Conservation (phyloP, 1,284 basidiomycete species). For the Malassezia psittaci region DNA sequence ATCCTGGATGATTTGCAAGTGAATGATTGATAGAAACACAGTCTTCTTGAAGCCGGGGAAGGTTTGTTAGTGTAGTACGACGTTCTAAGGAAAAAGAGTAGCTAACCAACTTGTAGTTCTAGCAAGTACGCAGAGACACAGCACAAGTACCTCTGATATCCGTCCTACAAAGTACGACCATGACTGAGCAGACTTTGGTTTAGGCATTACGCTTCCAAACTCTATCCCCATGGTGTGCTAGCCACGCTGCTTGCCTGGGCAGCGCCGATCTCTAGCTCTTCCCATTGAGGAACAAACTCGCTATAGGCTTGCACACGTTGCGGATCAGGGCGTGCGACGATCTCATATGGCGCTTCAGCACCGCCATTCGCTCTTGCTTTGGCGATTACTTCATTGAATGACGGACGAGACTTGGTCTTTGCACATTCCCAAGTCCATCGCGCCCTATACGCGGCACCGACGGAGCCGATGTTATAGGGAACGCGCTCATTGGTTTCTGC, state of each 20-base stretch:
- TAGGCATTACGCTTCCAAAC: neutral
- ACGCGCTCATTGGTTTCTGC: constrained; percentile 8
- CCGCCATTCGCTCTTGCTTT: neutral
- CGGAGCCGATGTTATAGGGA: constrained; percentile 41
- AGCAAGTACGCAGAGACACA: too few relatives aligned
- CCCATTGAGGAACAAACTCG: constrained; percentile 3
- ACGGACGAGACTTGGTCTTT: neutral
- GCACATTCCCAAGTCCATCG: constrained; percentile 31
- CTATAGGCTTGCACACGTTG: neutral
- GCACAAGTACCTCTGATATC: too few relatives aligned
- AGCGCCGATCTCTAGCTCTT: constrained; percentile 4
- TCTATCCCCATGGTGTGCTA: neutral
- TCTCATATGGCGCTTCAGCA: neutral
- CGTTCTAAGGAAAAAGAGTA: too few relatives aligned
- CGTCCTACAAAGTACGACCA: too few relatives aligned
- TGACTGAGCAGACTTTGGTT: too few relatives aligned
- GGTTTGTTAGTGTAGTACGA: too few relatives aligned
- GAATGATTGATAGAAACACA: neutral
- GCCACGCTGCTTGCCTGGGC: neutral
- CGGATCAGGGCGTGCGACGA: constrained; percentile 5
- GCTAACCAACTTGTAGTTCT: neutral
- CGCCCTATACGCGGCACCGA: constrained; percentile 43
- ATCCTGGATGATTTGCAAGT: constrained; percentile 24
- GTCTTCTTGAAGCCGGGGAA: too few relatives aligned
- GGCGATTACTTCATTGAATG: constrained; percentile 8